Evolutionary conservation across 1,284 basidiomycete species (phyloP), one percentile per base, ranked within the genome.

Genomic region (Takashimella tepidaria): DNA sequence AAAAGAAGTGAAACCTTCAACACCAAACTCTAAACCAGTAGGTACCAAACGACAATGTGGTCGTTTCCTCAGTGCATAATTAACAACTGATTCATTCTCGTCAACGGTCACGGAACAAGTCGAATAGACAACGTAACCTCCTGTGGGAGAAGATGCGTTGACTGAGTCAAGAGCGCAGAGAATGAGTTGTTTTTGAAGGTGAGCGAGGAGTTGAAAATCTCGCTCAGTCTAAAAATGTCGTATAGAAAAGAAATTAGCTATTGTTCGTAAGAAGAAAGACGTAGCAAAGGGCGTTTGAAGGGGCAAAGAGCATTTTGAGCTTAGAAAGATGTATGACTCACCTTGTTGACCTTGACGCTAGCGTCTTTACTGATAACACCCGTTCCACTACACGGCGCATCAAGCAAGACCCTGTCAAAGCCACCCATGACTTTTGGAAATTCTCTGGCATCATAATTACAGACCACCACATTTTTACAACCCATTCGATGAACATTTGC

Each of bases 381-480:
- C 1, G 96, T 98, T 19, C 96, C 96, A 64, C 89, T 92, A 75
- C 96, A 99, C 24, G 96, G 96, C 42, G 96, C 95, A 75, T 99
- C 96, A 53, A 99, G 79, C 57, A 99, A 77, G 31, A 98, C 92
- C 20, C 96, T 82, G 72, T 99, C 95, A 65, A 99, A 99, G 1
- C 96, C 96, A 21, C 95, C 96, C 78, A 99, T 92, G 44, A 99
- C 93, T 74, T 95, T 97, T n/a, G 96, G 96, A 78, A 98, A 99
- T 75, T 98, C 89, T 56, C 96, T 81, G 3, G 93, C 96, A 68
- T 99, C 96, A 69, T 98, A 95, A 54, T 92, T 96, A 76, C 92
- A 98, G 31, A 98, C 86, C 8, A 97, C 86, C 47, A 98, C 93
- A 72, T 98, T 99, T 77, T 92, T 96, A 80, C 96, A 98, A 1